Conservation (phyloP, 257 asterid genomes). For the Thymus mandschuricus region DNA sequence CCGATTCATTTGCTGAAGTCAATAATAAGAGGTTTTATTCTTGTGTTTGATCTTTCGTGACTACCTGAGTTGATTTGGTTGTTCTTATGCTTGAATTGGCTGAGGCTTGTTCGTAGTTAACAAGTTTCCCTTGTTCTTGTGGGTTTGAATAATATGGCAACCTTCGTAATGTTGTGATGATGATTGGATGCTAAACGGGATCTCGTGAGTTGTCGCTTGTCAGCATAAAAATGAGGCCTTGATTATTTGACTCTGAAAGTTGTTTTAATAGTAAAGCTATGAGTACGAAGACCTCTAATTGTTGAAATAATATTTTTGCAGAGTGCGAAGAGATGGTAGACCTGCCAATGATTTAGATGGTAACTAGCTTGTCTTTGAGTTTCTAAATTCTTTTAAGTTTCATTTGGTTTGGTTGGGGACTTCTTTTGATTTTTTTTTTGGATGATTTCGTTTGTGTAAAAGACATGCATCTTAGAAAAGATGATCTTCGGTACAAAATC, state of each 20-base stretch:
- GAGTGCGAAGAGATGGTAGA: constrained; percentile 59
- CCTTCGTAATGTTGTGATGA: not conserved
- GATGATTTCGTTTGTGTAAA: constrained; percentile 36
- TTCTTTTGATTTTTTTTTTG: constrained; percentile 24
- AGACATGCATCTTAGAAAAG: constrained; percentile 62
- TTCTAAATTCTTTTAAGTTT: constrained; percentile 12
- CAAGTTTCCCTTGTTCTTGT: not conserved
- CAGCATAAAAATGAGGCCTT: constrained; percentile 1
- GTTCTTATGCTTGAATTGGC: constrained; percentile 10
- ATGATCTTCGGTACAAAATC: constrained; percentile 86
- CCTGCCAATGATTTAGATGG: constrained; percentile 52
- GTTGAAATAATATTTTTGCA: constrained; percentile 46
- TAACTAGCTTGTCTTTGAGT: constrained; percentile 37
- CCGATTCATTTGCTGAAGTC: constrained; percentile 50
- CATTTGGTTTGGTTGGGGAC: constrained; percentile 23
- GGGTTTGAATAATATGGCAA: too few relatives aligned
- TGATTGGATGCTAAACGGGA: constrained; percentile 2
- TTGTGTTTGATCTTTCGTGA: not conserved
- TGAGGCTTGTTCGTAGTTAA: constrained; percentile 6
- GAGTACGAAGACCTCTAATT: constrained; percentile 1
- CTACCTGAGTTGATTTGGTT: not conserved
- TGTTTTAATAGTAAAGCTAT: not conserved
- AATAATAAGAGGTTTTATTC: constrained; percentile 62
- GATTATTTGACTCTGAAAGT: not conserved
- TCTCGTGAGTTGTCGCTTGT: not conserved